Conservation (phyloP, 306 rosid species). For the Arachis hypogaea region DNA sequence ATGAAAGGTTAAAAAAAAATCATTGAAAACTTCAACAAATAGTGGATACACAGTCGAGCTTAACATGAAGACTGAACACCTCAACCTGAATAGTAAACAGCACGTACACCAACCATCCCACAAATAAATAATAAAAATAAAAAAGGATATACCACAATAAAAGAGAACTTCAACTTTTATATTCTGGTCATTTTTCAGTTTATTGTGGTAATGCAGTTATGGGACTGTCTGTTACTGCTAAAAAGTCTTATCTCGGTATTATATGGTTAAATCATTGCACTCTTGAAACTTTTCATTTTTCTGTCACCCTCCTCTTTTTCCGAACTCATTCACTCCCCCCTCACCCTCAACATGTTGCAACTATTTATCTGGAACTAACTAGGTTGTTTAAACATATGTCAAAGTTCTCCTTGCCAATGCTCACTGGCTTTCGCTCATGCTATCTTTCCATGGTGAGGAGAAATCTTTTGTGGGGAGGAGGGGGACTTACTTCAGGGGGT, state of each 20-base stretch:
- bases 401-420: too few species aligned
- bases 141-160: background rate
- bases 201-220: background rate
- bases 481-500: slow-evolving; percentile 71
- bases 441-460: background rate
- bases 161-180: slow-evolving; percentile 2
- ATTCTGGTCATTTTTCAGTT: background rate
- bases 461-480: background rate
- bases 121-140: background rate
- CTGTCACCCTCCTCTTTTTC: too few species aligned
- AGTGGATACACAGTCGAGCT: slow-evolving; percentile 11
- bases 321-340: too few species aligned
- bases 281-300: background rate
- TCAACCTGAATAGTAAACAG: background rate
- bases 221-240: background rate
- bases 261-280: background rate
- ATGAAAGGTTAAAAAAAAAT: slow-evolving; percentile 43
- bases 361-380: too few species aligned
- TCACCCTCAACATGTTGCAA: too few species aligned
- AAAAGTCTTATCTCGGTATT: background rate
- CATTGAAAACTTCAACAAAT: slow-evolving; percentile 33
- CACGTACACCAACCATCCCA: slow-evolving; percentile 3
- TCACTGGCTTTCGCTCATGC: too few species aligned
- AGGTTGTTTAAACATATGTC: too few species aligned
- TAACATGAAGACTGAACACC: slow-evolving; percentile 22